Base-by-base conservation (phyloP, 257 asterid species). In the Petunia axillaris region DNA sequence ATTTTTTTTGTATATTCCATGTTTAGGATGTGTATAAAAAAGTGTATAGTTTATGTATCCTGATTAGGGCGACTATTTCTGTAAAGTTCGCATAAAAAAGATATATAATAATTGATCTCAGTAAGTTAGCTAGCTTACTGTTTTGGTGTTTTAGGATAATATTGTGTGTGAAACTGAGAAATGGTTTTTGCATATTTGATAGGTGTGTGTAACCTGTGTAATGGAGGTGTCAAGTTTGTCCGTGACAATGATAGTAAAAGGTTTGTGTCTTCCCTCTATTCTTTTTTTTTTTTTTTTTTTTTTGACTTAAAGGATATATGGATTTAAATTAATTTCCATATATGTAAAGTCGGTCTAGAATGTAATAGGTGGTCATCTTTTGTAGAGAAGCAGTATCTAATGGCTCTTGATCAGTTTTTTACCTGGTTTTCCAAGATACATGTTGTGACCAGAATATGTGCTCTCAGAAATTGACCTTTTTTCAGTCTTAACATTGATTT, bases 151-250 rank as follows among this genome's bases (percentile, higher is more conserved):
- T 50, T 73, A 0, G 11, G 59, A 35, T 4, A 48, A 35, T 11
- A 73, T 5, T 48, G 37, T 36, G 36, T 5, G 16, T 73, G 77
- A 50, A 73, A 50, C 44, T 73, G 43, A 73, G 62, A 73, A 73
- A 35, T 73, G 46, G 25, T 25, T 50, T 35, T 73, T 50, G 4
- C 62, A 50, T 73, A 8, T 62, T 63, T 66, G 74, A 44, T 74
- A 94, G 98, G 98, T 80, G 94, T 94, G 6, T 94, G 98, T 91
- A 94, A 94, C 82, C 83, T 94, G 78, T 94, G 97, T 75, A 94
- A 94, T 70, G 98, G 97, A 43, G 97, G 98, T 8, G 97, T 94
- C 82, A 92, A 85, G 81, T 90, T 94, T 85, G 98, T 94, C 70
- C 93, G 97, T 3, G 90, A 89, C 77, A 88, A 92, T 85, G 98